Conservation (phyloP, 208 protist species). For the Acanthamoeba quina region DNA sequence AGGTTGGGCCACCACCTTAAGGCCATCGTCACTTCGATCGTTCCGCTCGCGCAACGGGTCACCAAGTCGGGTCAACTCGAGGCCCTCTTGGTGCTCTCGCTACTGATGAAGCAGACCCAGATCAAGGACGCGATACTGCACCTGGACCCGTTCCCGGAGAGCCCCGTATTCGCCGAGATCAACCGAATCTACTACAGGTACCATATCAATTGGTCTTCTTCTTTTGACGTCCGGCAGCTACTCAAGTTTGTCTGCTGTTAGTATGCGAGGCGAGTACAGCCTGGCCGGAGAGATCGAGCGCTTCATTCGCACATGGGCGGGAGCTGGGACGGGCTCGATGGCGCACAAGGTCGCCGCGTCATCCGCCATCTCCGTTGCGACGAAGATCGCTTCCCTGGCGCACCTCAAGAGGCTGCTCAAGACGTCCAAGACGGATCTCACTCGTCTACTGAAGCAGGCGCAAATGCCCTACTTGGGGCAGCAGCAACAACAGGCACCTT, state of each 20-base stretch:
- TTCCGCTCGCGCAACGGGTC: conserved; percentile 17
- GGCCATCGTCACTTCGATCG: conserved; percentile 44
- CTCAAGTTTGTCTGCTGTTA: not conserved
- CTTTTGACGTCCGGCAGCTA: not conserved
- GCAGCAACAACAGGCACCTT: not conserved
- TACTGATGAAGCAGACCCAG: conserved; percentile 45
- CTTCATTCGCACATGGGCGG: conserved; percentile 55
- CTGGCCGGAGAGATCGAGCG: conserved; percentile 61
- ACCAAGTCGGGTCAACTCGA: conserved; percentile 11
- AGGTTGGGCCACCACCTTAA: conserved; percentile 50
- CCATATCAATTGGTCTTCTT: not conserved
- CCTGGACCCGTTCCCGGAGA: conserved; percentile 68
- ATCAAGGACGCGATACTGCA: conserved; percentile 58
- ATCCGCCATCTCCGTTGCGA: conserved; percentile 61
- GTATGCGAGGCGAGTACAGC: conserved; percentile 39
- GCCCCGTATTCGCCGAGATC: not conserved
- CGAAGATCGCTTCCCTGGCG: conserved; percentile 19
- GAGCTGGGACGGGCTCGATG: conserved; percentile 39
- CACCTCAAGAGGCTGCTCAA: conserved; percentile 74
- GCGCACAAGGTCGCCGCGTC: conserved; percentile 23
- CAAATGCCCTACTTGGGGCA: conserved; percentile 1
- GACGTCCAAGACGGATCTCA: conserved; percentile 57
- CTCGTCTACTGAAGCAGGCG: conserved; percentile 50
- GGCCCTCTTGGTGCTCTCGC: conserved; percentile 2
- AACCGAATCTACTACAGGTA: conserved; percentile 71